Percentiles rank a stretch among this genome's conserved stretches.
Conservation (phyloP, 2,329 filamentous ascomycete genomes). For the Botrytis elliptica region DNA sequence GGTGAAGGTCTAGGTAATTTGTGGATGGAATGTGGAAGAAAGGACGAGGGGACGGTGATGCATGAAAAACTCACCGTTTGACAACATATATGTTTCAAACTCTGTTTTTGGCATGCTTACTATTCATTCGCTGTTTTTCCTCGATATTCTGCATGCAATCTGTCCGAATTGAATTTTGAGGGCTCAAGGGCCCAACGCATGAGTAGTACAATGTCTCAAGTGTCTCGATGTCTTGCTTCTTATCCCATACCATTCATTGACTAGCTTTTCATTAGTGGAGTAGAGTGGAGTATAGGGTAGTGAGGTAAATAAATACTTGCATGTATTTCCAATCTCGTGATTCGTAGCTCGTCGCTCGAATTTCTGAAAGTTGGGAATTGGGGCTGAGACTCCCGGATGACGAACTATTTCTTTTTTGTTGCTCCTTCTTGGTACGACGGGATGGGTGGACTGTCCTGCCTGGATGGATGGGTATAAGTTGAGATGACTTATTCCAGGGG, state of each 20-base stretch:
- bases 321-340: background rate
- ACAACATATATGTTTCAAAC: constrained; percentile 7
- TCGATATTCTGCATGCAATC: background rate
- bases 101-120: background rate
- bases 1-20: background rate
- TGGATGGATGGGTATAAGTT: background rate
- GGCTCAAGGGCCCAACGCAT: background rate
- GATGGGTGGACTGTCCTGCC: background rate
- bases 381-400: background rate
- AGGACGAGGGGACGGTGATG: background rate
- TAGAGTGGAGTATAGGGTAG: background rate
- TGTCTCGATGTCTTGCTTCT: constrained; percentile 4
- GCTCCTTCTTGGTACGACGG: background rate
- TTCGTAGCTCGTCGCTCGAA: background rate
- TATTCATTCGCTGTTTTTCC: background rate
- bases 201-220: background rate
- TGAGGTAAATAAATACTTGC: background rate
- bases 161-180: background rate
- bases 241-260: background rate
- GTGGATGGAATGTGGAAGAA: background rate
- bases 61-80: constrained; percentile 6
- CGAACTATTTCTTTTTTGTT: background rate
- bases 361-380: background rate
- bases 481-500: background rate
- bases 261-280: background rate